Evolutionary conservation across 108 stramenopile species (phyloP).

Genomic region (Skeletonema potamos): DNA sequence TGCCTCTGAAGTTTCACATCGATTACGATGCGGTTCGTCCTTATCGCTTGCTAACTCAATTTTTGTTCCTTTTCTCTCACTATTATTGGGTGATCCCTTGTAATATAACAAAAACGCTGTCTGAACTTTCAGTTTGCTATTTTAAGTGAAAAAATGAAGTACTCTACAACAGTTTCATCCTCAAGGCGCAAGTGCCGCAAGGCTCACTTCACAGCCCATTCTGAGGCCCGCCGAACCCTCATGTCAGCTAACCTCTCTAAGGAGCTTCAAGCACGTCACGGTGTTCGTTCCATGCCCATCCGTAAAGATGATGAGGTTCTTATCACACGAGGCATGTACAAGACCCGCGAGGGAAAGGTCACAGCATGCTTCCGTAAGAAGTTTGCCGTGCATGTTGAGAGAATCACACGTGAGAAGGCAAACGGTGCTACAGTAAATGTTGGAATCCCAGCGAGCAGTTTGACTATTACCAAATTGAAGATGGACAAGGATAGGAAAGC

Average conservation of each 20-base stretch:
- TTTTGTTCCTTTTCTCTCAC: not conserved
- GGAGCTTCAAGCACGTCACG: conserved; percentile 97
- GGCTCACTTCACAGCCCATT: conserved; percentile 98
- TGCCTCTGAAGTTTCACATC: not conserved
- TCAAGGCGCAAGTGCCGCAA: conserved; percentile 98
- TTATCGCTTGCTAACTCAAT: not conserved
- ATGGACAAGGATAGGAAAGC: conserved; percentile 99
- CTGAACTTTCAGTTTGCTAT: not conserved
- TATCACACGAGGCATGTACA: conserved; percentile 94
- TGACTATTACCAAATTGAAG: conserved; percentile 98
- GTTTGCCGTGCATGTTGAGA: conserved; percentile 98
- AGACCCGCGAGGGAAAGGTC: conserved; percentile 99
- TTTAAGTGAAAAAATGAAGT: conserved; percentile 76
- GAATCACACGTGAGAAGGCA: conserved; percentile 96
- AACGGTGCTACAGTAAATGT: conserved; percentile 91
- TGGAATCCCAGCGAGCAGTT: conserved; percentile 94
- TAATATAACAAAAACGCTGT: not conserved
- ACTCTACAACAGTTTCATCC: conserved; percentile 82
- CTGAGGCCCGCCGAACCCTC: conserved; percentile 88
- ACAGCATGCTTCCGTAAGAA: conserved; percentile 95
- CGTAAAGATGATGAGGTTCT: conserved; percentile 98
- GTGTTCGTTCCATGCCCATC: conserved; percentile 98
- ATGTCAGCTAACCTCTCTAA: conserved; percentile 98
- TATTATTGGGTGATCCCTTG: not conserved
- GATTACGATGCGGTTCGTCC: not conserved